These are phyloP conservation scores for Wickerhamiella australiensis DNA, from an alignment of 805 yeast species.

Conservation along the genomic window DNA sequence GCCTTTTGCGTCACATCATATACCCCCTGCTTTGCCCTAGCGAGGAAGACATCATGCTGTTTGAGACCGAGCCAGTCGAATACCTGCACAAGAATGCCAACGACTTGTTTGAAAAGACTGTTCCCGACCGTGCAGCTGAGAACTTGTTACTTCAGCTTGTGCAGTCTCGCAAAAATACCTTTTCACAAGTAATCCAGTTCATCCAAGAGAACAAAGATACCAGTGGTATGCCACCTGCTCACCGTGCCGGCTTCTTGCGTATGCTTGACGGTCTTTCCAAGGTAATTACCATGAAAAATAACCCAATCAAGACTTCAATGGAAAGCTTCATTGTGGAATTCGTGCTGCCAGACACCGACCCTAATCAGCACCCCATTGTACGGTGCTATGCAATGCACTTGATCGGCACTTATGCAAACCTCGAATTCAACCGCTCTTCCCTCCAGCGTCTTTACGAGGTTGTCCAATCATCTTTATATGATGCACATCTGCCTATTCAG, in stretches of 20 bases:
- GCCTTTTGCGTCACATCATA: slow-evolving; percentile 56
- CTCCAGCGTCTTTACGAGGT: slow-evolving; percentile 42
- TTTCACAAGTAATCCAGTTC: slow-evolving; percentile 15
- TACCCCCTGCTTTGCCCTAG: slow-evolving; percentile 65
- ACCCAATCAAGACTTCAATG: slow-evolving; percentile 51
- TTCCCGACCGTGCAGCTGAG: slow-evolving; percentile 73
- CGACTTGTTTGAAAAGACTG: slow-evolving; percentile 42
- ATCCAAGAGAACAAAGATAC: slow-evolving; percentile 12
- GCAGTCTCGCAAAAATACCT: slow-evolving; percentile 40
- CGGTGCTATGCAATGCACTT: slow-evolving; percentile 46
- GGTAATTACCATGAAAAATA: slow-evolving; percentile 38
- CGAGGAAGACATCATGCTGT: slow-evolving; percentile 54
- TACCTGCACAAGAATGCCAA: slow-evolving; percentile 66
- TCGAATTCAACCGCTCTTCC: slow-evolving; percentile 50
- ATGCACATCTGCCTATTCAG: slow-evolving; percentile 55
- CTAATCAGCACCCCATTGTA: slow-evolving; percentile 47
- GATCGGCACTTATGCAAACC: slow-evolving; percentile 46
- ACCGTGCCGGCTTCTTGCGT: slow-evolving; percentile 38
- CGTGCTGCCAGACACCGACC: slow-evolving; percentile 60
- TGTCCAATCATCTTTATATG: slow-evolving; percentile 34
- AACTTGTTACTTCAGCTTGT: slow-evolving; percentile 61
- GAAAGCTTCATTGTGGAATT: slow-evolving; percentile 51
- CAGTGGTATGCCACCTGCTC: slow-evolving; percentile 36
- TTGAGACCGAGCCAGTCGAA: slow-evolving; percentile 80
- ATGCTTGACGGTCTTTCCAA: slow-evolving; percentile 63